Conservation (phyloP, 331 rosid genomes). For the Quercus phellos region DNA sequence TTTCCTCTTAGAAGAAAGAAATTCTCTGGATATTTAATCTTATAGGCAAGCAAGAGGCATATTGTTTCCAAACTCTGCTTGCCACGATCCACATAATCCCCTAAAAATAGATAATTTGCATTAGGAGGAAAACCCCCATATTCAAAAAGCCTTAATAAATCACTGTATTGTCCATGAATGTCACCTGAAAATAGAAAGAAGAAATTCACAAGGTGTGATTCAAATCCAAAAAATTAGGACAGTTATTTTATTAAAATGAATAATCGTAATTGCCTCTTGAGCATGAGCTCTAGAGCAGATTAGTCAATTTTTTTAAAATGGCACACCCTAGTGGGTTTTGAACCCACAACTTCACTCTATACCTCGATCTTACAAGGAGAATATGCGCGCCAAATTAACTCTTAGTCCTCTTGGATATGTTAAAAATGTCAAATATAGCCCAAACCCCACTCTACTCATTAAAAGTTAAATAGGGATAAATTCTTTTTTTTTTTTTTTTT, state of each 20-base stretch:
- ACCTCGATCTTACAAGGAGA: no score
- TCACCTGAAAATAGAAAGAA: conserved; percentile 60
- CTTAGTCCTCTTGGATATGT: not conserved
- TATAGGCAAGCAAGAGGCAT: conserved; percentile 90
- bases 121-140: conserved; percentile 93
- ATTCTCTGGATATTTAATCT: conserved; percentile 89
- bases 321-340: not conserved
- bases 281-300: not conserved
- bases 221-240: not conserved
- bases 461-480: not conserved
- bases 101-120: conserved; percentile 86
- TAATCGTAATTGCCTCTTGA: not conserved
- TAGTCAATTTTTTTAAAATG: not conserved
- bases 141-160: conserved; percentile 87
- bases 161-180: conserved; percentile 96
- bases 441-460: not conserved
- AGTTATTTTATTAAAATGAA: not conserved
- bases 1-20: conserved; percentile 94
- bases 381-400: no score
- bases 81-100: conserved; percentile 97
- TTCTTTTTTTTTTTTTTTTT: no score
- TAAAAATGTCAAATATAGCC: not conserved
- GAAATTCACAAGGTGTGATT: not conserved
- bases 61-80: conserved; percentile 96
- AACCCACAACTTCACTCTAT: not conserved